Evolutionary conservation across 2,329 filamentous ascomycete genomes (phyloP).

Genomic region (Bretziella fagacearum): DNA sequence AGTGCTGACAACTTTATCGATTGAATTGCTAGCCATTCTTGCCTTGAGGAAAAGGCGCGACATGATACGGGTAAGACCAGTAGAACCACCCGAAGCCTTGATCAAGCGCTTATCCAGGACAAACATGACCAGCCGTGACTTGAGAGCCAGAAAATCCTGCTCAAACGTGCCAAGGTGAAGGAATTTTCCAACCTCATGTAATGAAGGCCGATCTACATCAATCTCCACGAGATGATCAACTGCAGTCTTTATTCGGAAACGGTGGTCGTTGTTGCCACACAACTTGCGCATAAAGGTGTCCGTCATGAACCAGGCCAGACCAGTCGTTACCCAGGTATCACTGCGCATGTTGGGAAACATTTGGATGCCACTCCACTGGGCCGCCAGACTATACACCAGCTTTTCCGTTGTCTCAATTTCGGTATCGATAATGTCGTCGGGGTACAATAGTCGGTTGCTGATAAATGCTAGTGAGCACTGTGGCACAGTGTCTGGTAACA

Average conservation of each 20-base stretch:
- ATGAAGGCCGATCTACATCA: slow-evolving; percentile 66
- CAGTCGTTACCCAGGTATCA: slow-evolving; percentile 80
- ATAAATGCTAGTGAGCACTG: slow-evolving; percentile 74
- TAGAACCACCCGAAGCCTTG: slow-evolving; percentile 64
- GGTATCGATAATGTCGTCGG: slow-evolving; percentile 68
- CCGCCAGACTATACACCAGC: slow-evolving; percentile 68
- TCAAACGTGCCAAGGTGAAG: slow-evolving; percentile 73
- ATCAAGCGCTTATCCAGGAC: slow-evolving; percentile 82
- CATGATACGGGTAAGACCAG: slow-evolving; percentile 70
- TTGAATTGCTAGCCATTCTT: slow-evolving; percentile 42
- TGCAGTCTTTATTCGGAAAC: slow-evolving; percentile 73
- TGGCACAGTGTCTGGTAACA: slow-evolving; percentile 55
- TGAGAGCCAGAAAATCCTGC: slow-evolving; percentile 75
- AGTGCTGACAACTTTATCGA: slow-evolving; percentile 57
- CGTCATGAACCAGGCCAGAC: slow-evolving; percentile 86
- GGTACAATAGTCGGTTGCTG: slow-evolving; percentile 71
- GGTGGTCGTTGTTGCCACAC: slow-evolving; percentile 87
- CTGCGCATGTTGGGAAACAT: slow-evolving; percentile 66
- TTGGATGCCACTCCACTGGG: slow-evolving; percentile 88
- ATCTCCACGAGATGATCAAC: slow-evolving; percentile 67
- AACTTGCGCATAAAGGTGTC: slow-evolving; percentile 81
- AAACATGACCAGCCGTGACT: slow-evolving; percentile 79
- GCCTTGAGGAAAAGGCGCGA: slow-evolving; percentile 73
- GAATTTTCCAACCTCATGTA: slow-evolving; percentile 62
- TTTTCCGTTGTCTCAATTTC: slow-evolving; percentile 67